Conservation (phyloP, 225 moss, liverwort and hornwort genomes). For the Anthoceros angustus region DNA sequence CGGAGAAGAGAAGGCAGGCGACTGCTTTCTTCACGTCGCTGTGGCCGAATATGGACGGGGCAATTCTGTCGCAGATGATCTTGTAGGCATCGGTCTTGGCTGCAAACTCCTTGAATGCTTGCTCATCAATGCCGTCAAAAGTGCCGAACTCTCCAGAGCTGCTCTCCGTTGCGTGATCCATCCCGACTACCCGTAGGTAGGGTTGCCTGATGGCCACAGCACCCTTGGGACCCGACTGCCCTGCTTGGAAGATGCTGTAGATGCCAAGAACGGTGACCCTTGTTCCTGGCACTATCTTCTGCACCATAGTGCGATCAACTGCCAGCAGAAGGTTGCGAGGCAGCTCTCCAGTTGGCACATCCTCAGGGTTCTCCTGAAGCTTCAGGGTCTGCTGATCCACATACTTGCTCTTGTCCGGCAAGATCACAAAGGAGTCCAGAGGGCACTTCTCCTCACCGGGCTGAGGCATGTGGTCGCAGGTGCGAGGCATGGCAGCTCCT, state of each 20-base stretch:
- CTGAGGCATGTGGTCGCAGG: slow-evolving; percentile 59
- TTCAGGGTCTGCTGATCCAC: slow-evolving; percentile 98
- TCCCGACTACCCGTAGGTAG: slow-evolving; percentile 67
- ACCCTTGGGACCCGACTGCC: slow-evolving; percentile 54
- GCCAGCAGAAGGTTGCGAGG: slow-evolving; percentile 89
- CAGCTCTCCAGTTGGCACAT: slow-evolving; percentile 89
- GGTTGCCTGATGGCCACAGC: slow-evolving; percentile 92
- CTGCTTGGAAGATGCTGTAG: slow-evolving; percentile 91
- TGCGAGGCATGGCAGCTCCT: slow-evolving; percentile 95
- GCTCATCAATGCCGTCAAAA: slow-evolving; percentile 30
- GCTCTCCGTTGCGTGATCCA: slow-evolving; percentile 64
- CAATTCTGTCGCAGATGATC: slow-evolving; percentile 55
- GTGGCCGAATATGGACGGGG: slow-evolving; percentile 93
- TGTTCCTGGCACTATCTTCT: slow-evolving; percentile 92
- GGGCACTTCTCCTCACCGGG: slow-evolving; percentile 85
- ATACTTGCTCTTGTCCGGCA: slow-evolving; percentile 88
- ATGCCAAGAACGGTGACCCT: slow-evolving; percentile 85
- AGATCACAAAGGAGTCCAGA: slow-evolving; percentile 67
- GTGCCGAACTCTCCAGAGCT: slow-evolving; percentile 1
- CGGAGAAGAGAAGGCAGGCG: slow-evolving; percentile 85
- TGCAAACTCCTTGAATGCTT: slow-evolving; percentile 77
- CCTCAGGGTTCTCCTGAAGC: slow-evolving; percentile 96
- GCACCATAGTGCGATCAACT: slow-evolving; percentile 74
- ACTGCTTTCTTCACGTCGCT: slow-evolving; percentile 89
- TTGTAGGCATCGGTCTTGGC: slow-evolving; percentile 60